Base-by-base conservation (phyloP, 2,329 filamentous ascomycete genomes). In the Claviceps sp. region DNA sequence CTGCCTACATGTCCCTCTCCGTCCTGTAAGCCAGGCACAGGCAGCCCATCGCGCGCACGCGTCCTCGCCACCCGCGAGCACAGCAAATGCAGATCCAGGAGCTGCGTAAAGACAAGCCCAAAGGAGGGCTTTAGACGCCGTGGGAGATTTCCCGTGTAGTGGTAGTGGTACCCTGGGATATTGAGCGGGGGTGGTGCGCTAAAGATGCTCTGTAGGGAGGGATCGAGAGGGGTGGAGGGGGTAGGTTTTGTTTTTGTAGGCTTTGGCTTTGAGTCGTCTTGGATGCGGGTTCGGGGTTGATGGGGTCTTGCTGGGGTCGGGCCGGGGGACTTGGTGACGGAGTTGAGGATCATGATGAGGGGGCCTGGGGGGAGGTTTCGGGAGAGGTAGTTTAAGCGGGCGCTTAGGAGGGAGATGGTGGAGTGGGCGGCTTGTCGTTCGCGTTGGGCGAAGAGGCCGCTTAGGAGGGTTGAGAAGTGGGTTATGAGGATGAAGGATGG, bases 311-410 rank as follows among this genome's bases (percentile, higher is more conserved):
- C 4, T 44, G 18, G 6, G 16, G 16, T 18, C 8, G 4, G 5
- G 41, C 8, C 41, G 13, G 18, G 41, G 18, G 20, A 14, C 16
- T 30, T 20, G 7, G 37, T 40, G 2, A 41, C 47, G 2, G 72
- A 71, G 65, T 82, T 82, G 52, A 81, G 69, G 2, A 82, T 64
- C 53, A 82, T 62, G 34, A 81, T 65, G 5, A 82, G 68, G 1
- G 77, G 72, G 13, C 63, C 68, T 11, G 66, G 65, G 7, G 65
- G 52, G 22, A 70, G 56, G 8, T 62, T 68, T 34, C 67, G 70
- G 1, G 75, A 65, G 7, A 81, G 63, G 54, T 67, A 62, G 20
- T 71, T 70, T 13, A 81, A 64, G 47, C 68, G 71, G 3, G 64
- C 67, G 26, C 71, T 69, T 22, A 82, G 70, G n/a, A 68, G 63